These are phyloP conservation scores for Phylloporus arenicola DNA, from an alignment of 768 basidiomycete genomes.

Conservation along the genomic window DNA sequence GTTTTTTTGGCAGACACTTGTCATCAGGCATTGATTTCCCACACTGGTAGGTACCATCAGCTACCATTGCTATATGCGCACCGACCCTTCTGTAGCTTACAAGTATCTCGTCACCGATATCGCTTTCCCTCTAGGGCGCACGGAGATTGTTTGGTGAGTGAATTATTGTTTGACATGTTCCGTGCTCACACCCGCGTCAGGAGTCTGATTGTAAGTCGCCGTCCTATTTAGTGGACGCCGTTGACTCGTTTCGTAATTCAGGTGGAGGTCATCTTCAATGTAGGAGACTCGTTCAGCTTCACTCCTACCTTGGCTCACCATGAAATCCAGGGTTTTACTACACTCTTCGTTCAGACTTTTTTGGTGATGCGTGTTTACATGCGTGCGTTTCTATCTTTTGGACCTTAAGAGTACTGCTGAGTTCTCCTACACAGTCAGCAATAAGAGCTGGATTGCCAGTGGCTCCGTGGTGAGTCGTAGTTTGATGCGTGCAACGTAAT, in stretches of 20 bases:
- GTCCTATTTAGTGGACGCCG: not conserved
- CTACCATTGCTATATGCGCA: not conserved
- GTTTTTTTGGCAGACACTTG: conserved; percentile 50
- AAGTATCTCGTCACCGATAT: conserved; percentile 43
- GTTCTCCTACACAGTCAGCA: conserved; percentile 41
- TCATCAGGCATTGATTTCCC: conserved; percentile 54
- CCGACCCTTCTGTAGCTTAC: conserved; percentile 36
- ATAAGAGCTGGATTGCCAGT: conserved; percentile 40
- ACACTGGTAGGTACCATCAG: conserved; percentile 36
- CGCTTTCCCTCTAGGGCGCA: conserved; percentile 24
- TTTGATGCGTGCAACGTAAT: not conserved
- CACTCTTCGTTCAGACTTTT: conserved; percentile 52
- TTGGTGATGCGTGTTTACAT: conserved; percentile 49
- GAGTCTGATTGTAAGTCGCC: conserved; percentile 24
- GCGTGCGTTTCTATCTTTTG: conserved; percentile 27
- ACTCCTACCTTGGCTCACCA: not conserved
- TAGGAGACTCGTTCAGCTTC: not conserved
- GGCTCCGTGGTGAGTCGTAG: conserved; percentile 28
- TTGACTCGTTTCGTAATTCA: conserved; percentile 16
- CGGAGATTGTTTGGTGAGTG: conserved; percentile 41
- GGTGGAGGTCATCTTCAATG: conserved; percentile 54
- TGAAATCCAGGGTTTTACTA: conserved; percentile 37
- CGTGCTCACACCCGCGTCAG: conserved; percentile 9
- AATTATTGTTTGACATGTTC: not conserved
- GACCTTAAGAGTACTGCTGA: not conserved